These are phyloP conservation scores for Pyrenochaeta sp. DNA, from an alignment of 2,329 filamentous ascomycete genomes.

Conservation along the genomic window DNA sequence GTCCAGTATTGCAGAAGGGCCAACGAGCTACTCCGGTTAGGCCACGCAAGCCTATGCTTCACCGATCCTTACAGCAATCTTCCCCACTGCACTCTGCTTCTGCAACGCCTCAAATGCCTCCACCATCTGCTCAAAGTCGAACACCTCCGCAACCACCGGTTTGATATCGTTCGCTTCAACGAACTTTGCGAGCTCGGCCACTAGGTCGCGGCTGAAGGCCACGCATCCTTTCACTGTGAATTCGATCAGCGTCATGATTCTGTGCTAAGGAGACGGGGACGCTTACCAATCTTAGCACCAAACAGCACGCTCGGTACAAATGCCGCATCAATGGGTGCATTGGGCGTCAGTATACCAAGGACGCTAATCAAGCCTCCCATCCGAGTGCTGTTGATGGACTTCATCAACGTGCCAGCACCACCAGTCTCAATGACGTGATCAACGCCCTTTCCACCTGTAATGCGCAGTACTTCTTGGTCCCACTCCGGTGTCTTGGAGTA, in stretches of 20 bases:
- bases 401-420: slow-evolving; percentile 53
- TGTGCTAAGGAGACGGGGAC: not conserved
- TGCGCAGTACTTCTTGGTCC: slow-evolving; percentile 61
- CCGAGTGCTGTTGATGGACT: slow-evolving; percentile 57
- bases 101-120: slow-evolving; percentile 29
- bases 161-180: slow-evolving; percentile 27
- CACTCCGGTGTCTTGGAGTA: slow-evolving; percentile 64
- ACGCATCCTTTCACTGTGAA: slow-evolving; percentile 30
- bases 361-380: slow-evolving; percentile 57
- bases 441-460: slow-evolving; percentile 52
- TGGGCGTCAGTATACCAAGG: slow-evolving; percentile 53
- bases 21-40: too few species aligned
- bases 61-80: slow-evolving; percentile 31
- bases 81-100: slow-evolving; percentile 29
- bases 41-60: not conserved
- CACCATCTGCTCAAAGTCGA: slow-evolving; percentile 21
- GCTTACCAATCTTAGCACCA: slow-evolving; percentile 28
- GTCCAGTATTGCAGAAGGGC: not conserved
- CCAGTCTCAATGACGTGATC: slow-evolving; percentile 59
- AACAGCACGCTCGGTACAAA: slow-evolving; percentile 23
- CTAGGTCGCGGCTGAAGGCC: slow-evolving; percentile 23
- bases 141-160: slow-evolving; percentile 29
- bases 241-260: not conserved
- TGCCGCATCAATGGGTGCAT: slow-evolving; percentile 14
- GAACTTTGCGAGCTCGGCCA: slow-evolving; percentile 28